Conservation (phyloP, 208 protist species). For the Entamoeba histolytica region DNA sequence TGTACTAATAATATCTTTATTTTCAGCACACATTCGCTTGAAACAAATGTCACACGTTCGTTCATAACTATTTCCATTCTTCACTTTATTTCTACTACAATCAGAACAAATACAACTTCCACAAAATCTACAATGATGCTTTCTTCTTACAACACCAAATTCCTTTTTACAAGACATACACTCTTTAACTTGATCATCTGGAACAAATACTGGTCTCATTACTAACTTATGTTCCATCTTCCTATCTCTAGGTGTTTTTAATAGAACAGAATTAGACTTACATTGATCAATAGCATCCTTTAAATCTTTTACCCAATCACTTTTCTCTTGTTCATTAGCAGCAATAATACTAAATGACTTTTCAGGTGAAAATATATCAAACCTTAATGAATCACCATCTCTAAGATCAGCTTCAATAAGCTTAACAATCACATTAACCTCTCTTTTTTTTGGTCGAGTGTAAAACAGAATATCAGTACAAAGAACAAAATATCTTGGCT, state of each 20-base stretch:
- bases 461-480: background rate
- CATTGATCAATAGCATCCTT: background rate
- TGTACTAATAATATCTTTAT: background rate
- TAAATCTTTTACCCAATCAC: background rate
- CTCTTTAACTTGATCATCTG: background rate
- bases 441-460: background rate
- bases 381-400: background rate
- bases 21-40: background rate
- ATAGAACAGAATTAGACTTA: background rate
- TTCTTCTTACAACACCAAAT: constrained; percentile 18
- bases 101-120: constrained; percentile 10
- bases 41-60: background rate
- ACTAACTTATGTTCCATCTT: background rate
- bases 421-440: background rate
- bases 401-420: background rate
- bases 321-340: background rate
- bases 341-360: background rate
- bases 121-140: constrained; percentile 26
- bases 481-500: background rate
- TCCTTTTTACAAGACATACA: constrained; percentile 11
- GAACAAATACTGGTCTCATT: constrained; percentile 5
- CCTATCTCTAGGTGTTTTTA: background rate
- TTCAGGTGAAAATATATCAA: background rate
- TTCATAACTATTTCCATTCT: background rate
- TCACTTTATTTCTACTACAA: background rate